These are phyloP conservation scores for Apiotrichum laibachii DNA, from an alignment of 1,284 basidiomycete genomes.

Conservation along the genomic window DNA sequence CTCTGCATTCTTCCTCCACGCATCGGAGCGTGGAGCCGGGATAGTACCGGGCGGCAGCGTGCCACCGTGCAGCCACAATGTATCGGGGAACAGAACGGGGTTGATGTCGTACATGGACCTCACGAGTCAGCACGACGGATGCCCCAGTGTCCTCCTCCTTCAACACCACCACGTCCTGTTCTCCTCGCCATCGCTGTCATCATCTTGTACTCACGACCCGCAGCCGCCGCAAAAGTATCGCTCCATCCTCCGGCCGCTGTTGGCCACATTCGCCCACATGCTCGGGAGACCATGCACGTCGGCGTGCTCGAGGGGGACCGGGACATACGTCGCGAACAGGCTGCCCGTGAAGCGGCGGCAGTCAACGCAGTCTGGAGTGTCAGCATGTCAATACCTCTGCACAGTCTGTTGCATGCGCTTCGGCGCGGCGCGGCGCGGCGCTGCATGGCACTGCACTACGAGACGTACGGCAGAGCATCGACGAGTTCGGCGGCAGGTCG, in stretches of 20 bases:
- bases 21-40: background rate
- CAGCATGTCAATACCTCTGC: no score
- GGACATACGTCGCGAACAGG: background rate
- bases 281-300: background rate
- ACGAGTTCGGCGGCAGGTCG: background rate
- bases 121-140: no score
- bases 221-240: background rate
- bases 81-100: no score
- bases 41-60: background rate
- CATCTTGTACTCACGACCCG: background rate
- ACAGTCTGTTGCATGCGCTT: no score
- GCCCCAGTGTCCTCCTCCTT: no score
- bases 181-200: no score
- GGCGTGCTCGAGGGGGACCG: background rate
- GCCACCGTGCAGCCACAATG: background rate
- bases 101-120: no score
- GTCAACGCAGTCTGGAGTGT: conserved; percentile 2
- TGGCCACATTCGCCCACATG: background rate
- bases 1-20: background rate
- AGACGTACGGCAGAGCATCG: background rate
- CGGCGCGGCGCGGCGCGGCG: no score
- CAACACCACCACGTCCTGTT: no score
- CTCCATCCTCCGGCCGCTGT: background rate
- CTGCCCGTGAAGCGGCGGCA: conserved; percentile 1
- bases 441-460: background rate